A percentile compares a stretch with the other conserved stretches of the same genome.
Conservation (phyloP, 2,329 filamentous ascomycete species). For the Colletotrichum theobromicola region DNA sequence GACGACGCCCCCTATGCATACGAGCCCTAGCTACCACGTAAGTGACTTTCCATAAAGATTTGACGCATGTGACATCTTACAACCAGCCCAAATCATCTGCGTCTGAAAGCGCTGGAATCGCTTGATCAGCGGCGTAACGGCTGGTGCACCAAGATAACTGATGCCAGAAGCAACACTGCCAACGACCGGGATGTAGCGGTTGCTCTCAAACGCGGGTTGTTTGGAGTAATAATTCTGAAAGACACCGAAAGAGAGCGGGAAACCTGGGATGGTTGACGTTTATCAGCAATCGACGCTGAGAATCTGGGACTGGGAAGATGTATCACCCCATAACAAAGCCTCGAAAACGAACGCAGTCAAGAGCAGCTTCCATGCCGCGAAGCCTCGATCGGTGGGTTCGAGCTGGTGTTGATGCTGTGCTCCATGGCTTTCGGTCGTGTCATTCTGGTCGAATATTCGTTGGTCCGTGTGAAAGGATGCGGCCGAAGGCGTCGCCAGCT, state of each 20-base stretch:
- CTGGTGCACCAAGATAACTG: constrained; percentile 36
- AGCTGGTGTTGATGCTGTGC: constrained; percentile 6
- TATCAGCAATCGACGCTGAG: not conserved
- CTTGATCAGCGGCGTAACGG: constrained; percentile 35
- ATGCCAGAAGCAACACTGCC: constrained; percentile 33
- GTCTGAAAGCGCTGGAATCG: constrained; percentile 36
- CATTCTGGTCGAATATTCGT: not conserved
- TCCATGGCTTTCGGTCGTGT: not conserved
- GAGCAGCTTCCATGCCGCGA: constrained; percentile 29
- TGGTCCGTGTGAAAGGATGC: not conserved
- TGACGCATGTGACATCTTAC: fast-evolving
- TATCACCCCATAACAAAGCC: constrained; percentile 28
- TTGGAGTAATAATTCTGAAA: constrained; percentile 34
- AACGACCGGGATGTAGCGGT: constrained; percentile 29
- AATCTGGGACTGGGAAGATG: not conserved
- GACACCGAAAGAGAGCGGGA: constrained; percentile 34
- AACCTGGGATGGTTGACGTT: constrained; percentile 22
- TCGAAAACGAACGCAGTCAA: constrained; percentile 30
- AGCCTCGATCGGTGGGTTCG: constrained; percentile 27
- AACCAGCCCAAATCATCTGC: constrained; percentile 38
- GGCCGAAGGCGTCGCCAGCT: not conserved
- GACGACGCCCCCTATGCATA: constrained; percentile 42
- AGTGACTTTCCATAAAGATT: not conserved
- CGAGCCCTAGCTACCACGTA: constrained; percentile 29
- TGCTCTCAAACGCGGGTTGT: constrained; percentile 29